phyloP scores from a whole-genome alignment of 768 basidiomycete genomes.

The Amylocystis lapponica region DNA sequence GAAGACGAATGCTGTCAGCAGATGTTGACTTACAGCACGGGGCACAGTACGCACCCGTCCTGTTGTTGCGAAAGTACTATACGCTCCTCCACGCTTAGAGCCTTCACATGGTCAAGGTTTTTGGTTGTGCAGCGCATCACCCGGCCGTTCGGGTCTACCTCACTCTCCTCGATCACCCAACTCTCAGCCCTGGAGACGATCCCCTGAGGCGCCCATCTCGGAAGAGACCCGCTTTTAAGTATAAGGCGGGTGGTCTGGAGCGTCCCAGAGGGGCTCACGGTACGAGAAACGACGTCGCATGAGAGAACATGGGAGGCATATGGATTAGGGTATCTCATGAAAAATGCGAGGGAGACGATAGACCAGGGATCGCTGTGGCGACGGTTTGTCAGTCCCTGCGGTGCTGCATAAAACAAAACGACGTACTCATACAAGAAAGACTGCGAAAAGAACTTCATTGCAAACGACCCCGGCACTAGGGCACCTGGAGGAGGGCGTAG shows the following conservation, averaged over 20 bases:
- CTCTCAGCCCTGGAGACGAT: conserved; percentile 82
- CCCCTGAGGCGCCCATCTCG: conserved; percentile 84
- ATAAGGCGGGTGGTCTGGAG: conserved; percentile 87
- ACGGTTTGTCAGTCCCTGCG: conserved; percentile 1
- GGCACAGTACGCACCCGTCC: conserved; percentile 51
- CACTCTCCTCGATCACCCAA: conserved; percentile 94
- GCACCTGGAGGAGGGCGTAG: no score
- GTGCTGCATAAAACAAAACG: background rate
- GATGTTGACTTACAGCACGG: background rate
- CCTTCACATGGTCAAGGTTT: conserved; percentile 91
- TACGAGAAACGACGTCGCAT: conserved; percentile 90
- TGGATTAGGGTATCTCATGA: conserved; percentile 93
- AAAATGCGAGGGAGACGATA: conserved; percentile 89
- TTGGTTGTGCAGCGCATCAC: conserved; percentile 73
- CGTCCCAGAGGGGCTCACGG: conserved; percentile 63
- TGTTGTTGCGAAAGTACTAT: conserved; percentile 62
- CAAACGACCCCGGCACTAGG: conserved; percentile 31
- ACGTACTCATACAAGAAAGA: conserved; percentile 54
- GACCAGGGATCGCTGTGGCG: conserved; percentile 81
- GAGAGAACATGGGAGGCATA: conserved; percentile 91
- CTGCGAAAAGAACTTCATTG: conserved; percentile 51
- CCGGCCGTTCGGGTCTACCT: conserved; percentile 81
- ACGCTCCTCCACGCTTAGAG: conserved; percentile 88
- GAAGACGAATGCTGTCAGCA: no score
- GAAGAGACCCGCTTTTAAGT: conserved; percentile 86